Evolutionary conservation across 257 asterid genomes (phyloP).

Genomic region (Mitragyna speciosa): DNA sequence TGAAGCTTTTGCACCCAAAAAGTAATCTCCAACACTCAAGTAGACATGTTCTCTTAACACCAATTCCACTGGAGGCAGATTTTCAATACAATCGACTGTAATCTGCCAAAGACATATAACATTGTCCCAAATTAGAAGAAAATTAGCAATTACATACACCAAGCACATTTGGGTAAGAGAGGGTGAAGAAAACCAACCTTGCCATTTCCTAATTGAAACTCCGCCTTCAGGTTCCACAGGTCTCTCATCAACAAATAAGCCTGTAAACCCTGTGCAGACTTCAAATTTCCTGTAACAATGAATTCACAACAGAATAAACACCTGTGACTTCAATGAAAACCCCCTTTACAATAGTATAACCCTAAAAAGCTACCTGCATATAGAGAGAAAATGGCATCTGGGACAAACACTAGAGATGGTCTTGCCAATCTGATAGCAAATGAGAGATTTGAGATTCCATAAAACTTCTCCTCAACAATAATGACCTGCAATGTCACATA

Average conservation of each 20-base stretch:
- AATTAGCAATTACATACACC: background rate
- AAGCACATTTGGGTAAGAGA: background rate
- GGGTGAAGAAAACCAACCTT: constrained; percentile 29
- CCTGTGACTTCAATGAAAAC: background rate
- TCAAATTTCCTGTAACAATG: constrained; percentile 37
- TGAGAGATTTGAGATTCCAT: constrained; percentile 57
- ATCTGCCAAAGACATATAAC: constrained; percentile 25
- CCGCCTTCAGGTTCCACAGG: constrained; percentile 54
- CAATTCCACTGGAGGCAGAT: constrained; percentile 57
- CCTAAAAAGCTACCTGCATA: constrained; percentile 36
- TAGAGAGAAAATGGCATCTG: constrained; percentile 43
- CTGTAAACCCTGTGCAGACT: constrained; percentile 46
- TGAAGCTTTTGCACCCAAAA: constrained; percentile 25
- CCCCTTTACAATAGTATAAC: background rate
- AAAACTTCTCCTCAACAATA: constrained; percentile 64
- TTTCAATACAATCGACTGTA: constrained; percentile 55
- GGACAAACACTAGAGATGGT: constrained; percentile 58
- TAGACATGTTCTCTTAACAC: constrained; percentile 55
- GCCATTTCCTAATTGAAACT: constrained; percentile 69
- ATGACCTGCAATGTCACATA: constrained; percentile 33
- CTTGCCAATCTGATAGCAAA: constrained; percentile 62
- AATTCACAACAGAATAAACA: constrained; percentile 3
- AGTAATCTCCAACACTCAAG: constrained; percentile 63
- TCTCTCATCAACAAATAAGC: constrained; percentile 64
- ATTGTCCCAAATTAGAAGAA: background rate